phyloP scores from a whole-genome alignment of 495 filamentous ascomycete species.

The Chlorociboria aeruginascens region DNA sequence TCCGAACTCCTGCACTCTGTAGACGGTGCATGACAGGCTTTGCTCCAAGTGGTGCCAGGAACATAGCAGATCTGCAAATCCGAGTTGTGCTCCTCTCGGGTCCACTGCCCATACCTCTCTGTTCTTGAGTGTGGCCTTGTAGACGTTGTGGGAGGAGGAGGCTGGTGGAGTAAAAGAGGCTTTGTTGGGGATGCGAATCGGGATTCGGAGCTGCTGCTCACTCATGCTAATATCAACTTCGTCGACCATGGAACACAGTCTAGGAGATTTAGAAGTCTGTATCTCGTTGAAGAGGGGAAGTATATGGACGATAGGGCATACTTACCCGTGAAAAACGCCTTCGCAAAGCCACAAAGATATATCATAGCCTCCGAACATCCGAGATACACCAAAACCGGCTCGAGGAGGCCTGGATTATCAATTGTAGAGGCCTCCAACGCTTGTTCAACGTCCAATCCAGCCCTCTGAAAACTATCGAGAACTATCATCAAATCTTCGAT shows the following conservation, averaged over 20 bases:
- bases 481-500: slow-evolving; percentile 1
- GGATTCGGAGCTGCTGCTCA: slow-evolving; percentile 8
- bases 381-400: slow-evolving; percentile 7
- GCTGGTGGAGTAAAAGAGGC: slow-evolving; percentile 7
- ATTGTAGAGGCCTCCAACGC: too few relatives aligned
- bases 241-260: slow-evolving; percentile 3
- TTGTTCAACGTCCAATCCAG: too few relatives aligned
- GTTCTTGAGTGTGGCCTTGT: background rate
- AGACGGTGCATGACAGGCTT: background rate
- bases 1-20: slow-evolving; percentile 3
- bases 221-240: slow-evolving; percentile 1
- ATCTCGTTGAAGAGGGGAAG: too few relatives aligned
- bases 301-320: too few relatives aligned
- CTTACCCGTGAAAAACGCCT: too few relatives aligned
- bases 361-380: slow-evolving; percentile 8
- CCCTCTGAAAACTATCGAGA: slow-evolving; percentile 10
- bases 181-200: slow-evolving; percentile 9
- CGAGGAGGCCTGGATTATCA: slow-evolving; percentile 1
- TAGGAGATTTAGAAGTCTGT: too few relatives aligned
- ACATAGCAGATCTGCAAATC: background rate
- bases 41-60: slow-evolving; percentile 1
- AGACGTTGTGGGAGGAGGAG: slow-evolving; percentile 4
- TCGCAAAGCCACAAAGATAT: slow-evolving; percentile 8
- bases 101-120: slow-evolving; percentile 1
- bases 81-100: background rate